Percentiles rank a stretch among this genome's conserved stretches.
Evolutionary conservation across 768 basidiomycete species (phyloP).

Genomic region (Tephrocybe sp.): DNA sequence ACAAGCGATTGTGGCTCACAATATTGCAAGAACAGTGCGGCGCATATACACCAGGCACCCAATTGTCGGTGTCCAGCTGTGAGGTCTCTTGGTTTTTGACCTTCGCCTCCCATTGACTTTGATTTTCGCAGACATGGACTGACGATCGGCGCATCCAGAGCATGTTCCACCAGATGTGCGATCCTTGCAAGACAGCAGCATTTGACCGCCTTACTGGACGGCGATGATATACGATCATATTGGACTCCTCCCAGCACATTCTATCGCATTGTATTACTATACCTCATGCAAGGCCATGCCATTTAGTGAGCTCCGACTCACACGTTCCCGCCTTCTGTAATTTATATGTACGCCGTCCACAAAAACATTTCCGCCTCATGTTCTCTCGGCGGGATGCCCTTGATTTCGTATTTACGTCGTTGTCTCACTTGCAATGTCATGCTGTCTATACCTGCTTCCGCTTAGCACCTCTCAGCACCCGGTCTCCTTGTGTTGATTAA

Average conservation of each 20-base stretch:
- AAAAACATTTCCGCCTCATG: no score
- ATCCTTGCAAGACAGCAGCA: constrained; percentile 45
- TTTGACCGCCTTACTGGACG: constrained; percentile 24
- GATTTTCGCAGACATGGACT: constrained; percentile 28
- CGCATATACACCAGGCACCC: constrained; percentile 60
- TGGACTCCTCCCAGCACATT: not conserved
- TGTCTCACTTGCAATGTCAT: no score
- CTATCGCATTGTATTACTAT: constrained; percentile 8
- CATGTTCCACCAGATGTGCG: constrained; percentile 67
- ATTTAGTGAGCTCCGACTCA: no score
- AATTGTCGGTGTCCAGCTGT: constrained; percentile 57
- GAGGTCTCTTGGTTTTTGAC: not conserved
- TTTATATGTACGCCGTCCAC: no score
- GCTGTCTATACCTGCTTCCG: no score
- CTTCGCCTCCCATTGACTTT: not conserved
- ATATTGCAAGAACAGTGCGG: constrained; percentile 52
- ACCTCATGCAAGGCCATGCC: no score
- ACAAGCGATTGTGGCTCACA: constrained; percentile 53
- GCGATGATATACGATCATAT: not conserved
- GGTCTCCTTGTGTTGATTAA: no score
- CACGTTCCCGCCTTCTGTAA: no score
- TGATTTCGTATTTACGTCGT: no score
- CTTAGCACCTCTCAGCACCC: no score
- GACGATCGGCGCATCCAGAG: constrained; percentile 61
- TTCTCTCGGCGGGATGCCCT: no score